Evolutionary conservation across 768 basidiomycete species (phyloP).

Genomic region (Tremella fuciformis): DNA sequence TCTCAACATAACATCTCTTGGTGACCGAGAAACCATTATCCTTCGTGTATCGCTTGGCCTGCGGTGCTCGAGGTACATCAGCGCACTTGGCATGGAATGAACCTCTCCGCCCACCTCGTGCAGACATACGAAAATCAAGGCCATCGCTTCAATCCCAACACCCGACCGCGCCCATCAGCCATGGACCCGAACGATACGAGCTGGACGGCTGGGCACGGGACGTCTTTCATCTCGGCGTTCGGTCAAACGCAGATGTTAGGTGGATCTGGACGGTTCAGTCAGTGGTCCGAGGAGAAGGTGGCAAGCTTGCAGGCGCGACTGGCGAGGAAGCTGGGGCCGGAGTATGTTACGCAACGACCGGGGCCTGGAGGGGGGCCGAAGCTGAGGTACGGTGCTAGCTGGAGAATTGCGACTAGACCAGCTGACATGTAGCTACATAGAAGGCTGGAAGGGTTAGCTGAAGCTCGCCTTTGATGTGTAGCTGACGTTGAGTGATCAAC

Average conservation of each 20-base stretch:
- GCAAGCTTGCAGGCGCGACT: conserved; percentile 75
- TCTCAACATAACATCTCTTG: background rate
- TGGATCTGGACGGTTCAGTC: conserved; percentile 56
- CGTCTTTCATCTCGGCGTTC: background rate
- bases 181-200: conserved; percentile 16
- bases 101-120: conserved; percentile 39
- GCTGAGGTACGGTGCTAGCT: conserved; percentile 60
- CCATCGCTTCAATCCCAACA: conserved; percentile 2
- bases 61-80: too few species aligned
- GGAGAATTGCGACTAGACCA: background rate
- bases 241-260: conserved; percentile 9
- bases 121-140: conserved; percentile 36
- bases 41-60: conserved; percentile 5
- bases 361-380: conserved; percentile 80
- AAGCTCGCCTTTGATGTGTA: background rate
- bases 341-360: conserved; percentile 82
- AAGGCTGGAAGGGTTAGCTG: conserved; percentile 78
- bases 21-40: too few species aligned
- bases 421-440: conserved; percentile 59
- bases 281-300: conserved; percentile 66
- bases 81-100: conserved; percentile 35
- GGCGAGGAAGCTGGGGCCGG: conserved; percentile 85
- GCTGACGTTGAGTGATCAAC: conserved; percentile 67
- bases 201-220: conserved; percentile 21
- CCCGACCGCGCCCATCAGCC: background rate